These are phyloP conservation scores for Flaveria sonorensis DNA, from an alignment of 129 eudicot genomes.

Conservation along the genomic window DNA sequence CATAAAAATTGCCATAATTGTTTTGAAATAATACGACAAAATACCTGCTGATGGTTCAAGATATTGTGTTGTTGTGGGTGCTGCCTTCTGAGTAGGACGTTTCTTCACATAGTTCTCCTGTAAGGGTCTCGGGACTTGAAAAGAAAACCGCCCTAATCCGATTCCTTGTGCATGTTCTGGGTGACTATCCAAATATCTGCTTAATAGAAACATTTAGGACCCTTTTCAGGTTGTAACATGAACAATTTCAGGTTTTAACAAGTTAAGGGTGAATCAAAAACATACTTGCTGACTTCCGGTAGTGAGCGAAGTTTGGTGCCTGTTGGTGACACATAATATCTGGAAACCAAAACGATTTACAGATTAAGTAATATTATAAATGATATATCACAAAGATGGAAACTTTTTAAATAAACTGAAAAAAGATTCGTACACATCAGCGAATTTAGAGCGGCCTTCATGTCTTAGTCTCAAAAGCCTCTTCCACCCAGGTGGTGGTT, in stretches of 20 bases:
- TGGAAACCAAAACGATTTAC: constrained; percentile 33
- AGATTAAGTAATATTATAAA: background rate
- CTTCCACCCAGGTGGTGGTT: constrained; percentile 92
- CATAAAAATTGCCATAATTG: background rate
- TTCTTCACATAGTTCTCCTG: constrained; percentile 63
- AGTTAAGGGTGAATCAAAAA: background rate
- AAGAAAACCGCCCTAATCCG: constrained; percentile 59
- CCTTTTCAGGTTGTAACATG: too few relatives aligned
- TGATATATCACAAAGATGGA: constrained; percentile 6
- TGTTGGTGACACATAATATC: constrained; percentile 78
- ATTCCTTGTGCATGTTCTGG: constrained; percentile 59
- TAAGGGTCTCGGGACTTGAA: constrained; percentile 78
- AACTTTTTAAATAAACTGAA: background rate
- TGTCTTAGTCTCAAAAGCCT: constrained; percentile 75
- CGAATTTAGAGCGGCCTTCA: constrained; percentile 78
- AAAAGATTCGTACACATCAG: constrained; percentile 73
- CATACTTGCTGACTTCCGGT: constrained; percentile 68
- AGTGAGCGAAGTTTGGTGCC: constrained; percentile 81
- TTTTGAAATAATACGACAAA: background rate
- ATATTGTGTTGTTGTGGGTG: constrained; percentile 28
- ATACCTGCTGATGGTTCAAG: constrained; percentile 51
- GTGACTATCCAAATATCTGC: constrained; percentile 59
- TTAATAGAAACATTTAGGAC: background rate
- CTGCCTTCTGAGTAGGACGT: constrained; percentile 43
- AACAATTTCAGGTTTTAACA: too few relatives aligned